A percentile compares a stretch with the other conserved stretches of the same genome.
phyloP scores from a whole-genome alignment of 164 flowering plant genomes.

The Annona squamosa region DNA sequence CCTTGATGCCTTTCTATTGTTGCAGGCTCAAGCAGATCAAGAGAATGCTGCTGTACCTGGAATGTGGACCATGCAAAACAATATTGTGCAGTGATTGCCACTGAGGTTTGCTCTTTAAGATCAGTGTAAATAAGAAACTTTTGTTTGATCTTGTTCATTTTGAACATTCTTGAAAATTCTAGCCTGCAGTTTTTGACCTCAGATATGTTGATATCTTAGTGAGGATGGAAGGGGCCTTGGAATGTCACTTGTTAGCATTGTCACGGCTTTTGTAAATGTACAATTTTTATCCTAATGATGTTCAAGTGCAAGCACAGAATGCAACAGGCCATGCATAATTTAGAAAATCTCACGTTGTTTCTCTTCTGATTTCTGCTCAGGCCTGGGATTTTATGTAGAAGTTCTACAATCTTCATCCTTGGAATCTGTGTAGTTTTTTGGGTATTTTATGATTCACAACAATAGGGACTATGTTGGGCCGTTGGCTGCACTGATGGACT shows the following conservation, averaged over 20 bases:
- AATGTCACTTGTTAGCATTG: neutral
- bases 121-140: neutral
- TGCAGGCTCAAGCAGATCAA: conserved; percentile 1
- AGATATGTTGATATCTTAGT: neutral
- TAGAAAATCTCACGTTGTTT: neutral
- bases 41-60: neutral
- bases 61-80: neutral
- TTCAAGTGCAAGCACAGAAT: neutral
- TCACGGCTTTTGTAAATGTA: neutral
- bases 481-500: neutral
- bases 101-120: conserved; percentile 3
- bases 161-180: neutral
- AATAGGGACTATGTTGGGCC: neutral
- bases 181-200: neutral
- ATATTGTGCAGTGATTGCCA: neutral
- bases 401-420: neutral
- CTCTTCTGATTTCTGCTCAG: neutral
- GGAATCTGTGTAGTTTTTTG: neutral
- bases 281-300: neutral
- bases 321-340: neutral
- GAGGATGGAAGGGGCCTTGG: neutral
- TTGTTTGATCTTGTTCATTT: conserved; percentile 1
- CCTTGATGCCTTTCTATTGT: neutral
- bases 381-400: neutral
- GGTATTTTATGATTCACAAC: neutral